Evolutionary conservation across 805 yeast genomes (phyloP), one percentile per base, ranked within the genome.

Genomic region (Candida pseudofarinosa): DNA sequence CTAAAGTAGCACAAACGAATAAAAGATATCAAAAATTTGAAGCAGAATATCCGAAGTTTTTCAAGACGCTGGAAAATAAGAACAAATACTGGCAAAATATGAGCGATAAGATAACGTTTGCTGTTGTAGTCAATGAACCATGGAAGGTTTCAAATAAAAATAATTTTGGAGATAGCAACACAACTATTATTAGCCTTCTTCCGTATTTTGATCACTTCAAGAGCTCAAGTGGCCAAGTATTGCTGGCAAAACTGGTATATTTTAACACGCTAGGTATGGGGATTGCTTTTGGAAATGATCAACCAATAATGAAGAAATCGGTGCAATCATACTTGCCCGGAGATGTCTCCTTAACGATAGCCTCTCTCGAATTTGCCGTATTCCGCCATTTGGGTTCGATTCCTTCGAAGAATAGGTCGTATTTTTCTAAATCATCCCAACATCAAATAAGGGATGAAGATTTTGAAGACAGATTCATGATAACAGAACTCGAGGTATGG

Each of bases 401-500:
- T 50, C 41, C 45, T 18, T 47, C 42, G 30, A 46, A 60, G 30
- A 32, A 49, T 2, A 38, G 55, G 12, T 46, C 54, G 4, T 65
- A 49, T 45, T 69, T 67, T 51, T 40, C 56, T 10, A 47, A 42
- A 14, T 62, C 69, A 1, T n/a, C 32, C 1, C 63, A 59, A 37
- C 31, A 18, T 2, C 47, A 50, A 34, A 38, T 53, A 2, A 15
- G 32, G 1, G 6, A 32, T 7, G 50, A 49, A 50, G 64, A 61
- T 50, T 85, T 69, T 53, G 97, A 91, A 57, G 81, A 83, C 46
- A 66, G 88, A 39, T 80, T 91, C 53, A 58, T 74, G 42, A 77
- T 91, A 5, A 78, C 81, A 4, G 90, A 85, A 49, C 65, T 90
- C 19, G 97, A 90, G 57, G 95, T 89, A 0, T 86, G 93, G 90